phyloP scores from a whole-genome alignment of 2,329 filamentous ascomycete genomes.

The Beauveria caledonica region DNA sequence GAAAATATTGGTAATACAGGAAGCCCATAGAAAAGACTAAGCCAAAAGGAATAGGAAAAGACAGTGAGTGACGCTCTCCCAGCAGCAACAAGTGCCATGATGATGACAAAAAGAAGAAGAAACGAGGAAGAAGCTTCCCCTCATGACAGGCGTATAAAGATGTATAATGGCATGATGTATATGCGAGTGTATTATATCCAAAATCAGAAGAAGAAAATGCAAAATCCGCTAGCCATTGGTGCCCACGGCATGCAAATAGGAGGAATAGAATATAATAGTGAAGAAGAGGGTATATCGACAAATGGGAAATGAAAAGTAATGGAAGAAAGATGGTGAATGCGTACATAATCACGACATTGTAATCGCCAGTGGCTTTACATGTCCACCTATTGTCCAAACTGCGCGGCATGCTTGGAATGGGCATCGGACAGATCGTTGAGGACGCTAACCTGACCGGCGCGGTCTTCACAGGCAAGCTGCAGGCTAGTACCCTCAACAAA shows the following conservation, averaged over 20 bases:
- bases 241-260: not conserved
- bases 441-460: conserved; percentile 46
- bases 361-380: not conserved
- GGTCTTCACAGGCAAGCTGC: conserved; percentile 57
- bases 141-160: conserved; percentile 3
- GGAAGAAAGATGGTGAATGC: not conserved
- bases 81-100: not conserved
- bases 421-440: conserved; percentile 35
- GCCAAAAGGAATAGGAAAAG: conserved; percentile 11
- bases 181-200: not conserved
- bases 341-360: not conserved
- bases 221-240: not conserved
- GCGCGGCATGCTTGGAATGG: conserved; percentile 24
- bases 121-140: not conserved
- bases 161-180: not conserved
- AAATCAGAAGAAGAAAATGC: not conserved
- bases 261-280: not conserved
- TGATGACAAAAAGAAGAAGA: not conserved
- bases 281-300: conserved; percentile 11
- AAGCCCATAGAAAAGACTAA: conserved; percentile 13
- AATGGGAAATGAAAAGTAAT: conserved; percentile 2
- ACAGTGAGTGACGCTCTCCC: not conserved
- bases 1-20: not conserved
- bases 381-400: conserved; percentile 22
- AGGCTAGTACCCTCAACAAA: conserved; percentile 53